These are phyloP conservation scores for Gamarada debralockiae DNA, from an alignment of 495 filamentous ascomycete genomes.

Conservation along the genomic window DNA sequence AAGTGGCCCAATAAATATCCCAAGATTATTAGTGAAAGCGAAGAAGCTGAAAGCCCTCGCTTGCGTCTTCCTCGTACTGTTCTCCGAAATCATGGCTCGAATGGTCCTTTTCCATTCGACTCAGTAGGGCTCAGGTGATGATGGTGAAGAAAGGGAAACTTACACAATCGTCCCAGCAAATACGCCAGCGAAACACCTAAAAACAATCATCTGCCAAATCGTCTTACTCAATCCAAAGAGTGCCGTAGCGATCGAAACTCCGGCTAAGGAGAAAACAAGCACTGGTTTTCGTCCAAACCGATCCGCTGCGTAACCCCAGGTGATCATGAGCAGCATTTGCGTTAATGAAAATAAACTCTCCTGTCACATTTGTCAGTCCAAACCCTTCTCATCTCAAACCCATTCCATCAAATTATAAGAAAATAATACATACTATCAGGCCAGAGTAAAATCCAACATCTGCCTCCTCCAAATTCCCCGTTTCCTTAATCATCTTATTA, in stretches of 20 bases:
- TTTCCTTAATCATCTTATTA: slow-evolving; percentile 62
- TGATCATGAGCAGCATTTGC: slow-evolving; percentile 42
- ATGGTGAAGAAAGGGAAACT: slow-evolving; percentile 2
- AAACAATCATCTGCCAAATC: slow-evolving; percentile 64
- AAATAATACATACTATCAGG: slow-evolving; percentile 43
- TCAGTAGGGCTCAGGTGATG: not conserved
- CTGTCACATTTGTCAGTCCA: slow-evolving; percentile 1
- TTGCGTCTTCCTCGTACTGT: slow-evolving; percentile 60
- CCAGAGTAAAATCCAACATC: slow-evolving; percentile 72
- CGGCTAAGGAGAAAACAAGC: slow-evolving; percentile 56
- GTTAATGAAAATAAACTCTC: slow-evolving; percentile 69
- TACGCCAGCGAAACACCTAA: slow-evolving; percentile 60
- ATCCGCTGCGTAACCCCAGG: slow-evolving; percentile 64
- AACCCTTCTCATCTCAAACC: not conserved
- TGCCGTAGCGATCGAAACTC: slow-evolving; percentile 51
- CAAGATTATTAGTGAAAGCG: slow-evolving; percentile 62
- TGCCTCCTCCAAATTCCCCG: slow-evolving; percentile 47
- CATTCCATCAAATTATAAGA: not conserved
- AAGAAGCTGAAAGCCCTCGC: slow-evolving; percentile 70
- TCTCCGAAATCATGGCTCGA: slow-evolving; percentile 67
- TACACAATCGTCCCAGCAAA: slow-evolving; percentile 63
- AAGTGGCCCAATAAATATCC: slow-evolving; percentile 64
- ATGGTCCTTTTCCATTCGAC: slow-evolving; percentile 50
- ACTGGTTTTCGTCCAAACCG: slow-evolving; percentile 64
- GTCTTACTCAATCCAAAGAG: slow-evolving; percentile 58